Evolutionary conservation across 306 rosid species (phyloP).

Genomic region (Cyclanthera cordifolia): DNA sequence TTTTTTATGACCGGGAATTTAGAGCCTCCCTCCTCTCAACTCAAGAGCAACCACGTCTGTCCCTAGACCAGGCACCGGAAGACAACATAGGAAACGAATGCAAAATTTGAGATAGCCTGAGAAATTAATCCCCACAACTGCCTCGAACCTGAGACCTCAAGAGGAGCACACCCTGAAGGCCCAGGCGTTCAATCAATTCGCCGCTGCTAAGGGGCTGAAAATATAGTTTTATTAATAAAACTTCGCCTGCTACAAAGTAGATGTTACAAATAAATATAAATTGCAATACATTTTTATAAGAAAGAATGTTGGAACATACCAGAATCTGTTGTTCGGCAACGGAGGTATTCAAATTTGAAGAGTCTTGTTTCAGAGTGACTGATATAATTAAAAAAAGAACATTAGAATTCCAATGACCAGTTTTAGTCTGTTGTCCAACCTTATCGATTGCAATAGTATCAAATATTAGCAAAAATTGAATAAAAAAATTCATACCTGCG

Average conservation of each 20-base stretch:
- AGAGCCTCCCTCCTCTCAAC: no score
- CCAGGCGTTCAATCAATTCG: no score
- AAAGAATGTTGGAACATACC: constrained; percentile 31
- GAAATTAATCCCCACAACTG: no score
- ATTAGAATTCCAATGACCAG: constrained; percentile 14
- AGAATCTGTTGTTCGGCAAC: constrained; percentile 89
- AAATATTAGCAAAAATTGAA: background rate
- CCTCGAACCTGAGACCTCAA: no score
- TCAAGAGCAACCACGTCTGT: no score
- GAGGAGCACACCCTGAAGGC: no score
- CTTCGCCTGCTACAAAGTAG: background rate
- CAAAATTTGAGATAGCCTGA: no score
- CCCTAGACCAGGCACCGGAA: no score
- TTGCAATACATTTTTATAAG: constrained; percentile 8
- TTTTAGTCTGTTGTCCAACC: constrained; percentile 9
- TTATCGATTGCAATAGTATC: background rate
- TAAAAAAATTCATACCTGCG: constrained; percentile 43
- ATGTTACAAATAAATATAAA: background rate
- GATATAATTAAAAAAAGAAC: constrained; percentile 27
- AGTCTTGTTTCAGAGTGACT: constrained; percentile 59
- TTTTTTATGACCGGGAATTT: no score
- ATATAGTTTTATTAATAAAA: background rate
- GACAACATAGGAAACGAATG: no score
- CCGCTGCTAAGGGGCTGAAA: no score
- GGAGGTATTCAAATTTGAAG: constrained; percentile 41